Evolutionary conservation across 2,329 filamentous ascomycete species (phyloP).

Genomic region (Didymella glomerata): DNA sequence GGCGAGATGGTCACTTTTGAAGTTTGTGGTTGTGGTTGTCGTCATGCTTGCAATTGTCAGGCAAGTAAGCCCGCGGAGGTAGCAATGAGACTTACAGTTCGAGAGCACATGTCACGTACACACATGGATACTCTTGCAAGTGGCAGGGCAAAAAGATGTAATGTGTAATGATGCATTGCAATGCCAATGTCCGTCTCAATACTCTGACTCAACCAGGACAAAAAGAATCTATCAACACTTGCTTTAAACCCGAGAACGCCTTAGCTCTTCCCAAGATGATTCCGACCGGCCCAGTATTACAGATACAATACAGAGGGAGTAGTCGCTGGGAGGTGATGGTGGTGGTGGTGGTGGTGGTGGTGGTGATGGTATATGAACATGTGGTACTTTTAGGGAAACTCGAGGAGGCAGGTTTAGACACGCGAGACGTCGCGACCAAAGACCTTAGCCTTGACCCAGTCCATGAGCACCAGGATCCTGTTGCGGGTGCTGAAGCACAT

Average conservation of each 20-base stretch:
- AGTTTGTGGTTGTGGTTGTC: no score
- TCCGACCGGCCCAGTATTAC: conserved; percentile 21
- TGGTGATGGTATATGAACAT: conserved; percentile 21
- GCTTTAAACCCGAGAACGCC: conserved; percentile 20
- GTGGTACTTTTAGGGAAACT: conserved; percentile 14
- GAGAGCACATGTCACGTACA: no score
- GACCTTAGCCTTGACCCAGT: conserved; percentile 96
- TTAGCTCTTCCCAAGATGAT: conserved; percentile 20
- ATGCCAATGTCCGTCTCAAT: conserved; percentile 7
- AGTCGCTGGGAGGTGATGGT: conserved; percentile 10
- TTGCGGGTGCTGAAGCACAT: conserved; percentile 99
- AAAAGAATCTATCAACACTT: conserved; percentile 18
- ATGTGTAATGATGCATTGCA: conserved; percentile 10
- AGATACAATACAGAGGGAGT: conserved; percentile 17
- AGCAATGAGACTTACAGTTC: no score
- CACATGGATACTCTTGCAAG: no score
- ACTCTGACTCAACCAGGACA: background rate
- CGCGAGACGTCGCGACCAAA: conserved; percentile 95
- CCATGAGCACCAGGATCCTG: conserved; percentile 87
- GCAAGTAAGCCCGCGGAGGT: no score
- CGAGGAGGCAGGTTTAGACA: conserved; percentile 56
- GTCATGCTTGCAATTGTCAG: no score
- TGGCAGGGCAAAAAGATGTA: background rate
- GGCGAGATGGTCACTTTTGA: no score
- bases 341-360: conserved; percentile 11